Conservation (phyloP, 1,139 yeast genomes). For the Fermentozyma sake region DNA sequence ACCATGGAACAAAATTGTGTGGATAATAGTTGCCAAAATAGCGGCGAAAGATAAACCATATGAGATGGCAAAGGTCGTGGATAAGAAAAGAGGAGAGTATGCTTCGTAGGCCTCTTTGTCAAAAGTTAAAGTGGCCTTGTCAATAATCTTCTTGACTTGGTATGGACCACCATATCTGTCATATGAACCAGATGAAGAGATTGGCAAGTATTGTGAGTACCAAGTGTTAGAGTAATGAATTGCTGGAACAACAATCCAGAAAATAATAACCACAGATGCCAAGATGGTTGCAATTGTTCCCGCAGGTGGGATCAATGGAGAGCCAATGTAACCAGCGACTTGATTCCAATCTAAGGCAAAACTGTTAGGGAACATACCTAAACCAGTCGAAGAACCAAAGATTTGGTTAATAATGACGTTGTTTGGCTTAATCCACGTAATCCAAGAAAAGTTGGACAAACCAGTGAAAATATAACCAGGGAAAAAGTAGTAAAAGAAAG, state of each 20-base stretch:
- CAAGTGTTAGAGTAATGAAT: conserved; percentile 38
- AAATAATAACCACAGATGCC: conserved; percentile 23
- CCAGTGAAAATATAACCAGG: conserved; percentile 32
- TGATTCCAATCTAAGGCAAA: conserved; percentile 43
- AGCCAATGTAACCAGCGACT: conserved; percentile 51
- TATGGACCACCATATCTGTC: conserved; percentile 33
- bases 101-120: conserved; percentile 43
- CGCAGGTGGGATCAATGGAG: conserved; percentile 68
- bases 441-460: conserved; percentile 23
- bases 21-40: conserved; percentile 52
- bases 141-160: conserved; percentile 40
- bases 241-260: conserved; percentile 42
- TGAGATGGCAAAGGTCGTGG: conserved; percentile 59
- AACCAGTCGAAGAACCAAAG: conserved; percentile 56
- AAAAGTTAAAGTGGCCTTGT: conserved; percentile 34
- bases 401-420: conserved; percentile 55
- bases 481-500: conserved; percentile 38
- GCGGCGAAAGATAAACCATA: conserved; percentile 66
- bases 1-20: conserved; percentile 54
- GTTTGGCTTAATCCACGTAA: conserved; percentile 28
- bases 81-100: conserved; percentile 57
- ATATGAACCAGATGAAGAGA: conserved; percentile 35
- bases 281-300: conserved; percentile 50
- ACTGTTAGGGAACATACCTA: conserved; percentile 55
- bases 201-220: conserved; percentile 43